Evolutionary conservation across 2,329 filamentous ascomycete species (phyloP), one percentile per base, ranked within the genome.

Genomic region (Fusarium bactridioides): DNA sequence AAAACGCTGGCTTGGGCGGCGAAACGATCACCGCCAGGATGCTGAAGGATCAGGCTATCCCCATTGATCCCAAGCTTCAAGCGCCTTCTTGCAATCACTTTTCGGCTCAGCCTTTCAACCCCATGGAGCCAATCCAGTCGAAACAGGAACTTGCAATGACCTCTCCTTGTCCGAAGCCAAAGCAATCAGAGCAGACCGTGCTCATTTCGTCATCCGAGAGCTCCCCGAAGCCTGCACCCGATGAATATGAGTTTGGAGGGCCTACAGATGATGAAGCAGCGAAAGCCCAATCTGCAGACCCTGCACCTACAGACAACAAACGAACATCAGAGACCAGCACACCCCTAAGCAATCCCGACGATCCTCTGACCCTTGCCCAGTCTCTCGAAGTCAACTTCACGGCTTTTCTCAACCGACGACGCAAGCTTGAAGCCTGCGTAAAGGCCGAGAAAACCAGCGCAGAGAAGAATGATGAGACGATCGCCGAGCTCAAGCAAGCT

Each of bases 151-250:
- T 11, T 11, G 3, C 12, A 8, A 10, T 21, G 11, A 9, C 9
- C 6, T 48, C 45, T 31, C 15, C 21, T 48, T 7, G 10, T 6
- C 27, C 10, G 21, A 31, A 3, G 1, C 15, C 10, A 12, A 2
- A n/a, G 27, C 3, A 9, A 4, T 3, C 27, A n/a, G 45, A 31
- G 21, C 45, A 18, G 10, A 4, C 7, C 10, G 4, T 12, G 27
- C 27, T 31, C 7, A 18, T 31, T 12, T 31, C 21, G 7, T 7
- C 27, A 23, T 7, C 27, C 3, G 27, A 50, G 27, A 13, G 15
- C 15, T 31, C 27, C 10, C 27, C 7, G 0, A 12, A 31, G 2
- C 15, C 21, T 3, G 2, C 10, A n/a, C 3, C 5, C 1, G 10
- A 50, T 31, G 21, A 50, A 23, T 4, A 16, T n/a, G 27, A 9